Evolutionary conservation across 1,284 basidiomycete species (phyloP), one percentile per base, ranked within the genome.

Genomic region (Malassezia slooffiae): DNA sequence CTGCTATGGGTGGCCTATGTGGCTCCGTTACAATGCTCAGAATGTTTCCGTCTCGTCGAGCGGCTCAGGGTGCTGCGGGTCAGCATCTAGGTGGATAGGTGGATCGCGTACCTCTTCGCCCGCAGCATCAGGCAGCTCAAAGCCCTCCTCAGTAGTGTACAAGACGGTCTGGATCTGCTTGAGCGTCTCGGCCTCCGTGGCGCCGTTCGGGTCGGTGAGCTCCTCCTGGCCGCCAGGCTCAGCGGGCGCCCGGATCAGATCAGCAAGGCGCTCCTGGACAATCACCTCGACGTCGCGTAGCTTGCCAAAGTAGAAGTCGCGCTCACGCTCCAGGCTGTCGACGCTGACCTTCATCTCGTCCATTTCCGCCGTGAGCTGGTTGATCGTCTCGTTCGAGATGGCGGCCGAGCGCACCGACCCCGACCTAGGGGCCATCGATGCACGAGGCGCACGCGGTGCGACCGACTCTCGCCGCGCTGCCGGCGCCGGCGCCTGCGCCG

Each of bases 291-390:
- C 96, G 57, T 91, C 84, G 13, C 63, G 55, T 9, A 68, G 50
- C 47, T 96, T 97, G 61, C 83, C 81, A 73, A 96, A 97, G 74
- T 97, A 97, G 71, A 97, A 97, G 71, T 96, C 90, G 32, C 90
- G 75, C 74, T 96, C 89, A 73, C 88, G 91, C 75, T 75, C 74
- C 34, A 78, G 72, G 63, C 84, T 84, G 69, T 90, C 88, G 52
- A 93, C 75, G 60, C 85, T 82, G 1, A 76, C 70, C 43, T 80
- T 79, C 75, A 95, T 76, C 57, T 96, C 91, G 58, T 80, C 77
- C 50, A 93, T 74, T 71, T 95, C 85, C 0, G 74, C 72, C 47
- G 83, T 83, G 35, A 93, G 72, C 32, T 75, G 75, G 52, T 79
- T 75, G 39, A 80, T 62, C 37, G 73, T 72, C 29, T 72, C 72